A percentile compares a stretch with the other conserved stretches of the same genome.
Evolutionary conservation across 2,329 filamentous ascomycete species (phyloP).

Genomic region (Hawksworthiomyces lignivorus): DNA sequence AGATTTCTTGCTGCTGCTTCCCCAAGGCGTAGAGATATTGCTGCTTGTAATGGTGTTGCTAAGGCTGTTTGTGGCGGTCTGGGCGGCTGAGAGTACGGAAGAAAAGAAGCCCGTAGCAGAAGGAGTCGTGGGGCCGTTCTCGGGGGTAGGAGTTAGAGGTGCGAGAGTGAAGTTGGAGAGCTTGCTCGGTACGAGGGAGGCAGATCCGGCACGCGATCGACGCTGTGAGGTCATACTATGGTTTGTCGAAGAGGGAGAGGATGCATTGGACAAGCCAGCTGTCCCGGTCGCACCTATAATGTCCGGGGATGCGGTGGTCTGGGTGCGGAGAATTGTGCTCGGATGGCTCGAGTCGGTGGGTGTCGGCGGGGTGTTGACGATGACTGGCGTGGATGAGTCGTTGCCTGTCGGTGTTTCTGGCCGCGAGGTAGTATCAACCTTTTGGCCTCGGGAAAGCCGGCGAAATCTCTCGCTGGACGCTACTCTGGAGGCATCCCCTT

Average conservation of each 20-base stretch:
- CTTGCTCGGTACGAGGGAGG: constrained; percentile 67
- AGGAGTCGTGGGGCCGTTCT: constrained; percentile 46
- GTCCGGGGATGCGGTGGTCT: constrained; percentile 6
- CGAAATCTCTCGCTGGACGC: constrained; percentile 18
- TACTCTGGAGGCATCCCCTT: constrained; percentile 10
- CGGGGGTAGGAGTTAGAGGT: constrained; percentile 68
- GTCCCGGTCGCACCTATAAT: constrained; percentile 12
- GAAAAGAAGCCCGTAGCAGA: constrained; percentile 78
- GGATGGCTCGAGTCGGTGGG: constrained; percentile 40
- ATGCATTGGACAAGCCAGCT: constrained; percentile 39
- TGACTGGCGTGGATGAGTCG: constrained; percentile 41
- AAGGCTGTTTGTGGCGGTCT: constrained; percentile 75
- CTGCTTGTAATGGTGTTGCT: constrained; percentile 68
- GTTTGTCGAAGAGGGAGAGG: constrained; percentile 35
- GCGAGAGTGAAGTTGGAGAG: constrained; percentile 67
- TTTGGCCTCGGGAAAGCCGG: constrained; percentile 22
- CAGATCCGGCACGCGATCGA: constrained; percentile 45
- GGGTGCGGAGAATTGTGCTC: constrained; percentile 8
- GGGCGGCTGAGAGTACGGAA: constrained; percentile 83
- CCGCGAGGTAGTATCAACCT: constrained; percentile 24
- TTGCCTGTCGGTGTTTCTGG: constrained; percentile 42
- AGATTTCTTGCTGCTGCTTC: constrained; percentile 25
- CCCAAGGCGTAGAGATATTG: constrained; percentile 42
- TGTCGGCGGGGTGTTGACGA: constrained; percentile 61
- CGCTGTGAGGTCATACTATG: constrained; percentile 67